A percentile compares a stretch with the other conserved stretches of the same genome.
phyloP scores from a whole-genome alignment of 345 rosid genomes.

The Aegle marmelos region DNA sequence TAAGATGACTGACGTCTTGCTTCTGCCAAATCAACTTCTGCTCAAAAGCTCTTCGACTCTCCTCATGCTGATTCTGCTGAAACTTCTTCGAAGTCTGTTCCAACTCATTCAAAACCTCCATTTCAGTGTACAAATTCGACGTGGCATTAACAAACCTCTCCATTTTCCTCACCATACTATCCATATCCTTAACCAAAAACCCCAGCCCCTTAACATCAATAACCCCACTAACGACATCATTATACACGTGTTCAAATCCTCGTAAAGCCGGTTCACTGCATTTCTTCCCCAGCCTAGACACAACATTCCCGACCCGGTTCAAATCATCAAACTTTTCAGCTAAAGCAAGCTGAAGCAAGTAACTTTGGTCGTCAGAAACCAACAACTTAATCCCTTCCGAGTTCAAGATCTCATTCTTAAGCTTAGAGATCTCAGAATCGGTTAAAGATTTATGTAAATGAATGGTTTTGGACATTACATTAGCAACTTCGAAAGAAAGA shows the following conservation, averaged over 20 bases:
- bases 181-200: constrained; percentile 92
- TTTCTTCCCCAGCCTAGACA: constrained; percentile 86
- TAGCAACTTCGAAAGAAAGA: constrained; percentile 91
- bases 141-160: constrained; percentile 79
- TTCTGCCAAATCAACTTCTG: constrained; percentile 97
- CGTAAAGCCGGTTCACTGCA: constrained; percentile 84
- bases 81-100: constrained; percentile 84
- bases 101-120: constrained; percentile 88
- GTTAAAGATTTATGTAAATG: constrained; percentile 81
- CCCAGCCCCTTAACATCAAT: constrained; percentile 82
- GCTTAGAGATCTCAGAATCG: constrained; percentile 69
- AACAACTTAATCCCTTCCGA: constrained; percentile 58
- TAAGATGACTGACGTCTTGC: constrained; percentile 85
- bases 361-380: constrained; percentile 61
- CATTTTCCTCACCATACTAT: constrained; percentile 82
- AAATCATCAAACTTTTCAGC: constrained; percentile 89
- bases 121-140: constrained; percentile 68
- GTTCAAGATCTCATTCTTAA: constrained; percentile 63
- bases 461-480: constrained; percentile 78
- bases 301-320: constrained; percentile 67
- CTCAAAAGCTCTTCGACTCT: constrained; percentile 76
- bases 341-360: constrained; percentile 66
- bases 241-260: constrained; percentile 95
- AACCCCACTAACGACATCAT: constrained; percentile 65
- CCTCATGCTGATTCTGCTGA: constrained; percentile 76